phyloP scores from a whole-genome alignment of 768 basidiomycete species.

The Austroboletus festivus region DNA sequence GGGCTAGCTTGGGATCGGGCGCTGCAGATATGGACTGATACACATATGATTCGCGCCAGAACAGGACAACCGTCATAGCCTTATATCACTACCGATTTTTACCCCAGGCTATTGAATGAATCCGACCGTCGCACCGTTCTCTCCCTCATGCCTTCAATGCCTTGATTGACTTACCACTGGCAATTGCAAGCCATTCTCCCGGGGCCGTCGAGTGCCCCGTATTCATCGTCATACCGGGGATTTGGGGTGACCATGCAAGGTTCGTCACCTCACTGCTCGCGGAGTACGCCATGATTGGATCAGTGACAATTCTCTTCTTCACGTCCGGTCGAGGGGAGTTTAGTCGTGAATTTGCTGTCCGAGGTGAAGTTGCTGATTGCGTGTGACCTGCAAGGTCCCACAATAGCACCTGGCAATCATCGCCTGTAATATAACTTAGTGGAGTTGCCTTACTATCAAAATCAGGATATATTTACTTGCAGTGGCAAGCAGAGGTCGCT shows the following conservation, averaged over 20 bases:
- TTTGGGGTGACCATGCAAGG: slow-evolving; percentile 85
- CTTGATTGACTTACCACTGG: slow-evolving; percentile 78
- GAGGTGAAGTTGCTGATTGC: slow-evolving; percentile 61
- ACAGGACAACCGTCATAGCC: no score
- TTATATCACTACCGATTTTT: neutral
- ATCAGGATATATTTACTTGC: slow-evolving; percentile 56
- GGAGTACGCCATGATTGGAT: slow-evolving; percentile 84
- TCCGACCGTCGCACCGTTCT: neutral
- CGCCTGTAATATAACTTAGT: slow-evolving; percentile 48
- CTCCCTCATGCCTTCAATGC: slow-evolving; percentile 67
- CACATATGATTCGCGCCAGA: no score
- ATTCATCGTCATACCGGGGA: slow-evolving; percentile 72
- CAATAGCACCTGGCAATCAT: slow-evolving; percentile 90
- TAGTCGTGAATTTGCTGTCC: slow-evolving; percentile 64
- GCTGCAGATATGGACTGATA: no score
- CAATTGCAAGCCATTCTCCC: slow-evolving; percentile 86
- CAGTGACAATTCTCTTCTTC: slow-evolving; percentile 68
- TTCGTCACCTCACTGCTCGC: slow-evolving; percentile 76
- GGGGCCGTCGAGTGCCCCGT: slow-evolving; percentile 69
- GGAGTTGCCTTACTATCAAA: neutral
- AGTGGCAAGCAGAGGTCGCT: slow-evolving; percentile 81
- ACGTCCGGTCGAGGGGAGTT: slow-evolving; percentile 81
- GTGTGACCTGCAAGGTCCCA: slow-evolving; percentile 82
- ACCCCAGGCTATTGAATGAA: no score
- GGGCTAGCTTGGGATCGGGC: no score